Conservation (phyloP, 495 filamentous ascomycete genomes). For the Symbiotaphrina buchneri region DNA sequence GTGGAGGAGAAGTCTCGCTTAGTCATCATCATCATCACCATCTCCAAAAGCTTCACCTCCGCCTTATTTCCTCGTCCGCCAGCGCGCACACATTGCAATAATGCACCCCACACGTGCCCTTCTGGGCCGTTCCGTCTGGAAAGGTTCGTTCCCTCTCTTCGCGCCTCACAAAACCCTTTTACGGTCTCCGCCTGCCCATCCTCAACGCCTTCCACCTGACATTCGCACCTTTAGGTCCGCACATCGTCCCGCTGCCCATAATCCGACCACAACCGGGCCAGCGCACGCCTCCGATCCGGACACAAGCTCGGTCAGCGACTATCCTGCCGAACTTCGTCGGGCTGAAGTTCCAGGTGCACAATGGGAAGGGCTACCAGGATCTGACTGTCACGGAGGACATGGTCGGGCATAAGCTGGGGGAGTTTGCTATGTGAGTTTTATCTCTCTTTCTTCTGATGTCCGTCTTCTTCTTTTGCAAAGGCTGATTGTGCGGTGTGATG, state of each 20-base stretch:
- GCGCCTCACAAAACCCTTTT: too few relatives aligned
- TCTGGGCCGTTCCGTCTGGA: constrained; percentile 33
- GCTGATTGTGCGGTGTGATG: background rate
- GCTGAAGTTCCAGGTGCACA: constrained; percentile 79
- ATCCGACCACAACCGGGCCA: constrained; percentile 36
- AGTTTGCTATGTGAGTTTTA: constrained; percentile 65
- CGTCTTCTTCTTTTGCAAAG: background rate
- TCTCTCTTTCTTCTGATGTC: background rate
- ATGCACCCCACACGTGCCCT: constrained; percentile 31
- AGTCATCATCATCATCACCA: too few relatives aligned
- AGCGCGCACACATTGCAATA: too few relatives aligned
- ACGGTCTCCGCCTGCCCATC: background rate
- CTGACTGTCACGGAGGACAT: constrained; percentile 85
- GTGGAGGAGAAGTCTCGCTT: too few relatives aligned
- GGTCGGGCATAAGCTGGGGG: constrained; percentile 94
- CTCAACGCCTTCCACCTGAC: constrained; percentile 1
- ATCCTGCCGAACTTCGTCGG: constrained; percentile 95
- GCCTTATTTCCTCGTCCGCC: too few relatives aligned
- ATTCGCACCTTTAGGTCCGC: constrained; percentile 24
- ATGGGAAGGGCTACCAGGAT: constrained; percentile 84
- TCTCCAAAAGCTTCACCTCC: too few relatives aligned
- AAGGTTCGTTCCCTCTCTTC: constrained; percentile 16
- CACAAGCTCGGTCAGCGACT: constrained; percentile 73
- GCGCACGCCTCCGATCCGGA: constrained; percentile 50
- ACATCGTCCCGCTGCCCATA: constrained; percentile 56